Evolutionary conservation across 768 basidiomycete genomes (phyloP).

Genomic region (Trametes villosa): DNA sequence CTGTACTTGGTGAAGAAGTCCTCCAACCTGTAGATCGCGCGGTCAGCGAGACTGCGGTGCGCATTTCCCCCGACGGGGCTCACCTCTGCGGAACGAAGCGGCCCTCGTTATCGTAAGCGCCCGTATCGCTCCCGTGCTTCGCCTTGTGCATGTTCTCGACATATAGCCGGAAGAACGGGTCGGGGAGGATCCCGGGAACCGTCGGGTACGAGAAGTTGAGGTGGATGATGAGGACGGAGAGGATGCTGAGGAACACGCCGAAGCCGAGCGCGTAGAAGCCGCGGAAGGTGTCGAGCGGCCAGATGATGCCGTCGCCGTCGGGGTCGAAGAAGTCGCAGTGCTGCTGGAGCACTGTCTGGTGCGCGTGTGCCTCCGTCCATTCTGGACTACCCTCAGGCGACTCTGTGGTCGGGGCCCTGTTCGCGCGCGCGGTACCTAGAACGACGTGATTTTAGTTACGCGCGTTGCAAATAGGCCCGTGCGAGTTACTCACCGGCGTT

Average conservation of each 20-base stretch:
- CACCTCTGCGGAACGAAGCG: conserved; percentile 43
- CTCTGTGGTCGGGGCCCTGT: conserved; percentile 19
- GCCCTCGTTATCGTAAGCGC: conserved; percentile 46
- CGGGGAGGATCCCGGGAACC: conserved; percentile 37
- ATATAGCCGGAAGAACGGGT: conserved; percentile 47
- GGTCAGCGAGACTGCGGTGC: background rate
- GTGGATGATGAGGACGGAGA: conserved; percentile 43
- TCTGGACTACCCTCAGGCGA: conserved; percentile 25
- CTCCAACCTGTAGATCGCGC: conserved; percentile 36
- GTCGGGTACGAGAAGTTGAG: conserved; percentile 40
- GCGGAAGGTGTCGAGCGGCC: conserved; percentile 47
- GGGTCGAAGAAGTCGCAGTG: conserved; percentile 47
- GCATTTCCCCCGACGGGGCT: background rate
- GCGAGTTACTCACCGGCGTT: conserved; percentile 19
- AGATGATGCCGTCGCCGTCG: conserved; percentile 48
- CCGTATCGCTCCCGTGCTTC: conserved; percentile 51
- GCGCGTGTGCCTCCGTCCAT: conserved; percentile 24
- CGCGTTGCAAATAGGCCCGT: no score
- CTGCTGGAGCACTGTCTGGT: conserved; percentile 45
- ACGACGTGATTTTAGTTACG: background rate
- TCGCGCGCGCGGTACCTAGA: conserved; percentile 29
- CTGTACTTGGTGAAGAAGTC: conserved; percentile 48
- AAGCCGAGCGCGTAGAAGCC: conserved; percentile 48
- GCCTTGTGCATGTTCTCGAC: conserved; percentile 39
- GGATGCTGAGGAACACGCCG: conserved; percentile 41